These are phyloP conservation scores for Oryza coarctata DNA, from an alignment of 176 grass and related monocot genomes.

Conservation along the genomic window DNA sequence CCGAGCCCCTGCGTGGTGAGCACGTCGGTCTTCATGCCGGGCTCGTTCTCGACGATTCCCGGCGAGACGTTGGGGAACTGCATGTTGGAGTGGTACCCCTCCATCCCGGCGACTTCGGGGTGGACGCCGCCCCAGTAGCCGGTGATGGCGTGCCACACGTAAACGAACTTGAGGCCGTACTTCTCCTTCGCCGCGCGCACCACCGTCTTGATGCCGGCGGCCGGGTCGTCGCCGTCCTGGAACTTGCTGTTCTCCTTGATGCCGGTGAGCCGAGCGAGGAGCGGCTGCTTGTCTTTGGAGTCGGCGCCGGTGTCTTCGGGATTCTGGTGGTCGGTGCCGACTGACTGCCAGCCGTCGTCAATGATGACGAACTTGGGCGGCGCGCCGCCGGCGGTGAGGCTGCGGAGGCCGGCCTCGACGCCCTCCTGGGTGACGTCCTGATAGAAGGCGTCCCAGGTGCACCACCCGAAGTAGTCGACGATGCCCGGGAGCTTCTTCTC, in stretches of 20 bases:
- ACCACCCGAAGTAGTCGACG: slow-evolving; percentile 96
- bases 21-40: slow-evolving; percentile 70
- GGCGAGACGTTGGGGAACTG: slow-evolving; percentile 79
- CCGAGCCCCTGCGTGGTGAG: slow-evolving; percentile 88
- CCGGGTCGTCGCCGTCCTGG: slow-evolving; percentile 51
- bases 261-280: slow-evolving; percentile 60
- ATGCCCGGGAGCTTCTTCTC: slow-evolving; percentile 91
- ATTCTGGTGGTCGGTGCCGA: slow-evolving; percentile 54
- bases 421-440: slow-evolving; percentile 88
- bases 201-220: slow-evolving; percentile 65
- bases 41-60: slow-evolving; percentile 75
- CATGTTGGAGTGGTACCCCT: slow-evolving; percentile 63
- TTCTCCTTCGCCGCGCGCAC: slow-evolving; percentile 66
- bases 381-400: slow-evolving; percentile 58
- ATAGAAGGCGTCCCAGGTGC: slow-evolving; percentile 98
- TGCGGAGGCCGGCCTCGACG: slow-evolving; percentile 76
- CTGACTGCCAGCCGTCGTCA: slow-evolving; percentile 92
- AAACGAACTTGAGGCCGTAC: slow-evolving; percentile 95
- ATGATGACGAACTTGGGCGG: slow-evolving; percentile 93
- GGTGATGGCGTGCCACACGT: slow-evolving; percentile 94
- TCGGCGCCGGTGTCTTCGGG: neutral
- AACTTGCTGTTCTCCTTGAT: slow-evolving; percentile 95
- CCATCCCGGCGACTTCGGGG: slow-evolving; percentile 59
- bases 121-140: slow-evolving; percentile 96
- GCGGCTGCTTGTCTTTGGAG: neutral